Percentiles rank a stretch among this genome's conserved stretches.
Evolutionary conservation across 345 rosid species (phyloP).

Genomic region (Anacardium occidentale): DNA sequence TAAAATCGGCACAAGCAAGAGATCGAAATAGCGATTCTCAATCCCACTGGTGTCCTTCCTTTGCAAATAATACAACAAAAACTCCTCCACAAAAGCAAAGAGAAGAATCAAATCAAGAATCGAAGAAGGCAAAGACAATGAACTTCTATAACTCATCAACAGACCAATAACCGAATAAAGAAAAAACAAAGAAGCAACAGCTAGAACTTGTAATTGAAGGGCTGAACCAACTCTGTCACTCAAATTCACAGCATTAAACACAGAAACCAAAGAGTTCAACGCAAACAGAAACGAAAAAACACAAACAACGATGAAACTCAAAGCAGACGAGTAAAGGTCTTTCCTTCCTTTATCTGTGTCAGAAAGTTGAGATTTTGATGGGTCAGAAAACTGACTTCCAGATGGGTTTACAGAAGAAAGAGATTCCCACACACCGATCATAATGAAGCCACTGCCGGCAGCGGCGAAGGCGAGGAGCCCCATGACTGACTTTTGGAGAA

Average conservation of each 20-base stretch:
- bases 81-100: conserved; percentile 82
- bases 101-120: conserved; percentile 55
- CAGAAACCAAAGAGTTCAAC: conserved; percentile 53
- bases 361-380: conserved; percentile 13
- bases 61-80: conserved; percentile 68
- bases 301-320: conserved; percentile 28
- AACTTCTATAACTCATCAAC: conserved; percentile 27
- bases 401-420: conserved; percentile 35
- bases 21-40: conserved; percentile 54
- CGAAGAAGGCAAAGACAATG: conserved; percentile 43
- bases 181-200: conserved; percentile 54
- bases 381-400: conserved; percentile 1
- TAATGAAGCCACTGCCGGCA: conserved; percentile 61
- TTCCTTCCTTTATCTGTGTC: neutral
- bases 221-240: conserved; percentile 62
- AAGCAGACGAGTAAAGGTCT: conserved; percentile 16
- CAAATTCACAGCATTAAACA: conserved; percentile 48
- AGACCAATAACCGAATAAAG: conserved; percentile 58
- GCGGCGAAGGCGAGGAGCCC: conserved; percentile 47
- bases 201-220: conserved; percentile 64
- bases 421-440: conserved; percentile 61
- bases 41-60: conserved; percentile 59
- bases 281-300: conserved; percentile 51
- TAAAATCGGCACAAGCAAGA: conserved; percentile 74
- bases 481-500: conserved; percentile 28